Evolutionary conservation across 192 early-diverging fungal species (phyloP), one percentile per base, ranked within the genome.

Genomic region (Jimgerdemannia flammicorona): DNA sequence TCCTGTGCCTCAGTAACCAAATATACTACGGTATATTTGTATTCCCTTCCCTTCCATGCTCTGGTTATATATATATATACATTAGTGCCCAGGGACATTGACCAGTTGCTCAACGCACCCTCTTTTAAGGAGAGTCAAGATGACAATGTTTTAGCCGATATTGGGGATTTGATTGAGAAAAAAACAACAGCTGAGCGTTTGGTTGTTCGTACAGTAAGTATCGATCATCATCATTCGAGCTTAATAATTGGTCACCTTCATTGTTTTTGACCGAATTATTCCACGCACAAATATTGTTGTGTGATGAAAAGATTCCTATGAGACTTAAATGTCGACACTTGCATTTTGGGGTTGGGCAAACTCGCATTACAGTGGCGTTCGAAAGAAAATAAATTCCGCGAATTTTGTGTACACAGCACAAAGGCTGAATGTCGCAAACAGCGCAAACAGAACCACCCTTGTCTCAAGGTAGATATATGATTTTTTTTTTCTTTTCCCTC

Each of bases 371-470:
- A 79, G 78, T 80, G 80, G 43, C 67, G 43, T 14, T 76, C 74
- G 10, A 79, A 78, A 73, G 79, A 77, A 20, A 72, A 77, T 43
- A 76, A 54, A 8, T 88, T 88, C 76, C 76, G 85, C 18, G 85
- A 87, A 59, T 88, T 81, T 68, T 88, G 87, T 79, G 78, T 80
- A 3, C 81, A 73, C 73, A 78, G 87, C 1, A 74, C 79, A 10
- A 86, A 75, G 64, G 49, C 65, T 19, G 87, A 87, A 64, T 89
- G 87, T 70, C 59, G 43, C 17, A 71, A 63, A 14, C 43, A 72
- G 11, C 65, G 81, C n/a, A 73, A 70, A 54, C 76, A 67, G 17
- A 19, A 14, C 64, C 43, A 43, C 70, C 44, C 80, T 14, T 81
- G 80, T 43, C 14, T 63, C 7, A 81, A 66, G 40, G 80, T 81